A percentile compares a stretch with the other conserved stretches of the same genome.
Conservation (phyloP, 495 filamentous ascomycete species). For the Evernia prunastri region DNA sequence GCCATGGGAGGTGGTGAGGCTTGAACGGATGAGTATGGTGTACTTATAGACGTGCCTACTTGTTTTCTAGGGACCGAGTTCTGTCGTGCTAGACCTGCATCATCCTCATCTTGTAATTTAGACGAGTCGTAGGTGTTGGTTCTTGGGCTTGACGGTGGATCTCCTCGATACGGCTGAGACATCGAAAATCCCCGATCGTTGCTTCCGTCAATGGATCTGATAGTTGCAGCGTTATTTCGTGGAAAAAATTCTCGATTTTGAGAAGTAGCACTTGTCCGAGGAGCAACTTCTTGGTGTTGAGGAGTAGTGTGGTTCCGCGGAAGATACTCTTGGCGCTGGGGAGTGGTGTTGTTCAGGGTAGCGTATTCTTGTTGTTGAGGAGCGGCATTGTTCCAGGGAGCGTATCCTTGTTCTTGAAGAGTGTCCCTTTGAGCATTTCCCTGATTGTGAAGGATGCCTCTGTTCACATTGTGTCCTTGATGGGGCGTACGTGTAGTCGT, state of each 20-base stretch:
- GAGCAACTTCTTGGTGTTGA: neutral
- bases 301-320: neutral
- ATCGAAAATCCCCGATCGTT: neutral
- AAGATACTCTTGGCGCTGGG: neutral
- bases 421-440: neutral
- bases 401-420: neutral
- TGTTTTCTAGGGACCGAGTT: slow-evolving; percentile 22
- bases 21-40: slow-evolving; percentile 7
- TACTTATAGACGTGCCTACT: slow-evolving; percentile 11
- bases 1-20: neutral
- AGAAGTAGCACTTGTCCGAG: neutral
- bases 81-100: slow-evolving; percentile 6
- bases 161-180: neutral
- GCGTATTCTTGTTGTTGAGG: neutral
- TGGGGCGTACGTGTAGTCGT: slow-evolving; percentile 5
- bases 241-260: neutral
- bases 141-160: neutral
- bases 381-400: neutral
- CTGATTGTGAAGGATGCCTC: slow-evolving; percentile 7
- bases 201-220: neutral
- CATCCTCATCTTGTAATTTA: slow-evolving; percentile 1
- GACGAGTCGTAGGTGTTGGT: neutral
- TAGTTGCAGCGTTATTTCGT: neutral
- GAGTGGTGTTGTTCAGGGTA: neutral
- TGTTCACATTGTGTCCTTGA: neutral